These are phyloP conservation scores for Ceratobasidium sp. DNA, from an alignment of 1,284 basidiomycete species.

Conservation along the genomic window DNA sequence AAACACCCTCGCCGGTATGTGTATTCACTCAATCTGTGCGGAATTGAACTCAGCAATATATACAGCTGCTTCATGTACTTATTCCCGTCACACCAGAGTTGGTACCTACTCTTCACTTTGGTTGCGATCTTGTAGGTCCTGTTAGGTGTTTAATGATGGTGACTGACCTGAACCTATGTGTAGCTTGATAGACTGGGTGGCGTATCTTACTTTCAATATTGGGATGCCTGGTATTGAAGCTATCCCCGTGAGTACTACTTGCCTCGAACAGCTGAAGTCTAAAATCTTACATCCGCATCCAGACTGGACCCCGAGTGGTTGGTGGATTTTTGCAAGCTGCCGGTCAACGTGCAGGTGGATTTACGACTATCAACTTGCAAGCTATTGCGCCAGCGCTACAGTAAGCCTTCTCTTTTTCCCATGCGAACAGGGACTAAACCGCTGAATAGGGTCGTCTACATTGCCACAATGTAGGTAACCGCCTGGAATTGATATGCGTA, in stretches of 20 bases:
- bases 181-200: constrained; percentile 88
- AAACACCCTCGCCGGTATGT: constrained; percentile 97
- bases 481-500: too few relatives aligned
- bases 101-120: constrained; percentile 83
- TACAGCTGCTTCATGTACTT: constrained; percentile 96
- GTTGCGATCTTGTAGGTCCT: too few relatives aligned
- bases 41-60: too few relatives aligned
- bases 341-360: constrained; percentile 84
- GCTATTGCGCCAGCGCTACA: constrained; percentile 86
- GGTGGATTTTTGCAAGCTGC: constrained; percentile 74
- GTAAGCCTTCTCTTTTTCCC: constrained; percentile 64
- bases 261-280: too few relatives aligned
- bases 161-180: too few relatives aligned
- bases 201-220: constrained; percentile 90
- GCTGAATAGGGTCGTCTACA: constrained; percentile 78
- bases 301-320: constrained; percentile 71
- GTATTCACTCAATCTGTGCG: too few relatives aligned
- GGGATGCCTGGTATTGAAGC: constrained; percentile 78
- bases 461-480: constrained; percentile 93
- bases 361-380: constrained; percentile 79
- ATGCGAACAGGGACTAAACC: too few relatives aligned
- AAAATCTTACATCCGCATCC: too few relatives aligned
- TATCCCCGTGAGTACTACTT: constrained; percentile 79
- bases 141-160: too few relatives aligned
- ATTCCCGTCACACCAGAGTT: constrained; percentile 95